Evolutionary conservation across 345 rosid genomes (phyloP), one percentile per base, ranked within the genome.

Genomic region (Ailanthus altissimus): DNA sequence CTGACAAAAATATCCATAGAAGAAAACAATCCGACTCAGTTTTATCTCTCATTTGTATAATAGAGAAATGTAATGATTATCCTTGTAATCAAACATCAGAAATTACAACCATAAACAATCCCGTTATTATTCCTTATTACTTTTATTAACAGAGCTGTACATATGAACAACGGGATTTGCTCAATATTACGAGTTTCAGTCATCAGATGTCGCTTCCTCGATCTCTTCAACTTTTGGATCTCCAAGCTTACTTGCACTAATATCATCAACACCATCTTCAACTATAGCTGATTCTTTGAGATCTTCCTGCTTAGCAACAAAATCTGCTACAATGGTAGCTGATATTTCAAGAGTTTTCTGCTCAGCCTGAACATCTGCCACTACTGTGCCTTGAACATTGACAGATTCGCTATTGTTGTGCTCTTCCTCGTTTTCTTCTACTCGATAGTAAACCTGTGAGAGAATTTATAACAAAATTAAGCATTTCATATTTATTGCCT

Each of bases 391-490:
- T 13, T 68, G 60, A 28, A 16, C 47, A n/a, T 53, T 67, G 10
- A 54, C 46, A 13, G 49, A 74, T 10, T 72, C 68, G 28, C 23
- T 21, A 8, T 63, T 49, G 42, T 56, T 46, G 71, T 66, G 61
- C 5, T 66, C 79, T 58, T 81, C 89, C 56, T 80, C 21, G 26
- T 49, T 78, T 77, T 89, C 93, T 3, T 85, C 90, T 23, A 85
- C 92, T 77, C 86, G 82, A 72, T 80, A 81, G 75, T 91, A 91
- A 72, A 82, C 93, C 93, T 89, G 84, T 11, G 15, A 51, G 60
- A 50, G 45, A 79, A 6, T 47, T 61, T 36, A n/a, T 42, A n/a
- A 53, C 13, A 62, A 23, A 8, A 57, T 77, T 66, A 11, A 53
- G 77, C 74, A 58, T 49, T 51, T 38, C 56, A 61, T 45, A 50